These are phyloP conservation scores for Solanum piurae DNA, from an alignment of 257 asterid genomes.

Conservation along the genomic window DNA sequence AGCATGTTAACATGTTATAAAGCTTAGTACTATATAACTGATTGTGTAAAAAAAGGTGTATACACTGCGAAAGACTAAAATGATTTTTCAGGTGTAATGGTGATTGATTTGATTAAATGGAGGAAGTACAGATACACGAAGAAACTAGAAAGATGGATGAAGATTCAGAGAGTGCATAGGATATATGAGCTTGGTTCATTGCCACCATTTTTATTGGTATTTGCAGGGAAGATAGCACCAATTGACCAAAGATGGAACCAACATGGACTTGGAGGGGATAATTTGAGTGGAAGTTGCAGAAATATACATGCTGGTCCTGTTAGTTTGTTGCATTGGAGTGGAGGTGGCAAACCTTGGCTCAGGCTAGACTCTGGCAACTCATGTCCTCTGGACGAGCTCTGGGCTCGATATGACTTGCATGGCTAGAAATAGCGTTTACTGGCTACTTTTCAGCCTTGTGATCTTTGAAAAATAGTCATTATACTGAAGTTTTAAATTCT, in stretches of 20 bases:
- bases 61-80: no score
- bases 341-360: conserved; percentile 64
- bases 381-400: conserved; percentile 45
- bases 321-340: conserved; percentile 69
- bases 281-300: conserved; percentile 49
- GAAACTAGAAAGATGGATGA: conserved; percentile 57
- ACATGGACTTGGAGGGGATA: conserved; percentile 62
- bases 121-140: conserved; percentile 40
- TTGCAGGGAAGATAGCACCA: conserved; percentile 47
- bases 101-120: conserved; percentile 50
- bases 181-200: conserved; percentile 64
- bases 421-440: not conserved
- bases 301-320: conserved; percentile 44
- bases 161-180: conserved; percentile 35
- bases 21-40: not conserved
- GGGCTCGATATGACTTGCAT: conserved; percentile 46
- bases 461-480: not conserved
- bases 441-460: not conserved
- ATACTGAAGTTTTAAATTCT: not conserved
- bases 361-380: conserved; percentile 45
- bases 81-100: conserved; percentile 41
- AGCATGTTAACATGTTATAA: not conserved
- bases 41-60: not conserved
- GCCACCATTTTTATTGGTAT: conserved; percentile 52
- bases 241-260: conserved; percentile 60